Base-by-base conservation (phyloP, 2,329 filamentous ascomycete genomes). In the Penicillium sp. region DNA sequence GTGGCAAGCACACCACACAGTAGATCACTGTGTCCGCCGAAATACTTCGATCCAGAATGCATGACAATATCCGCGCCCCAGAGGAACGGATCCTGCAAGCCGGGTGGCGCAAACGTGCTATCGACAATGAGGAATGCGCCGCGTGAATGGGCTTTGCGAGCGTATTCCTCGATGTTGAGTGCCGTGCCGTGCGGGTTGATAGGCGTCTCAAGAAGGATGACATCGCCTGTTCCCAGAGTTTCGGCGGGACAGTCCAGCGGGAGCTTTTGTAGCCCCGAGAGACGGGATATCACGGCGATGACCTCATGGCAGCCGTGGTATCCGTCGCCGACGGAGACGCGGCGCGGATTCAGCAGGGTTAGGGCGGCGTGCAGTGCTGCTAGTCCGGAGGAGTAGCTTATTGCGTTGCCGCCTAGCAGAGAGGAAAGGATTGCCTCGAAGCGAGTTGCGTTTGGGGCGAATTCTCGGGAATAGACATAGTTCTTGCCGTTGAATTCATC, bases 291-390 rank as follows among this genome's bases (percentile, higher is more conserved):
- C 30, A 97, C 61, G 3, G 55, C 69, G 59, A 96, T 81, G n/a
- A 95, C 88, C 56, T 88, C 89, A 68, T 95, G 89, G 71, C 88
- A 95, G 55, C 93, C 93, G 72, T 97, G 92, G 72, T 97, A 97
- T 30, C 91, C 91, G 6, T 80, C 83, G 28, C 84, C 84, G 53
- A 97, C 89, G 53, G 89, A 86, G 46, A 97, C 81, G 48, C 86
- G 84, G 57, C 83, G 83, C 1, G 93, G 93, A 67, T 95, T 90
- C 4, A 95, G 72, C 60, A 83, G 83, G 11, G 90, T 83, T 3
- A 97, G 77, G 50, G 95, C 76, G 13, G 89, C 91, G 70, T 96
- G 88, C 73, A 96, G 90, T 22, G 91, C 88, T 4, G 88, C 80
- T 13, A 97, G 80, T 2, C 93, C 93, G 3, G 88, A 93, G 19